Base-by-base conservation (phyloP, 1,284 basidiomycete species). In the Pseudozyma tsukubaensis region DNA sequence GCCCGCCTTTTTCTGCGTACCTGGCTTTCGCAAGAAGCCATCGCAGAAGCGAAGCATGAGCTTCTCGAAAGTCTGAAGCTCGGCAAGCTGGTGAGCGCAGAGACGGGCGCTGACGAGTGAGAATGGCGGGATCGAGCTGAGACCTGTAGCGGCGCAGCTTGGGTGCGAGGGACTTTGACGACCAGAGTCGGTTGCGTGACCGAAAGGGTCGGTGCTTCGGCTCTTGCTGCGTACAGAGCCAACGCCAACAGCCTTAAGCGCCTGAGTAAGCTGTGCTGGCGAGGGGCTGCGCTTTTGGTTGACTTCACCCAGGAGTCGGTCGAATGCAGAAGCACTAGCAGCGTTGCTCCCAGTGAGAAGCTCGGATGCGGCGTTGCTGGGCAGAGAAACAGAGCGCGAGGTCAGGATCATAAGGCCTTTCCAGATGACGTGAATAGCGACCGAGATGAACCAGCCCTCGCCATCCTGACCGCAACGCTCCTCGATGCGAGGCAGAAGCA, bases 361-460 rank as follows among this genome's bases (percentile, higher is more conserved):
- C 55, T 62, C 55, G 39, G 54, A 52, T n/a, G 68, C 58, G 12
- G 61, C 59, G 48, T 70, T 71, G 58, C 45, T 61, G 14, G 72
- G 68, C 18, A 75, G 51, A 8, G 68, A 67, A 34, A 80, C 76
- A 14, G 71, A 77, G 19, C 78, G 68, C 2, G 81, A 67, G 16
- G 80, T 82, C 36, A 84, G 69, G 43, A 78, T 61, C 49, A 84
- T 45, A 4, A 84, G 70, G 9, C 78, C 82, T 40, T 84, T 84
- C 82, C 82, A 84, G 59, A 84, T 80, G 45, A 74, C 35, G 51
- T 84, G 80, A 21, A 81, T 78, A 18, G 80, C 81, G 6, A 83
- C 79, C 9, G 81, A 81, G 54, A 83, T 81, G 69, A 81, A 83
- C 82, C 82, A 84, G 1, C 77, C 81, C 18, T 82, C 80, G 36